Conservation (phyloP, 805 yeast species). For the Candida nitratophila region DNA sequence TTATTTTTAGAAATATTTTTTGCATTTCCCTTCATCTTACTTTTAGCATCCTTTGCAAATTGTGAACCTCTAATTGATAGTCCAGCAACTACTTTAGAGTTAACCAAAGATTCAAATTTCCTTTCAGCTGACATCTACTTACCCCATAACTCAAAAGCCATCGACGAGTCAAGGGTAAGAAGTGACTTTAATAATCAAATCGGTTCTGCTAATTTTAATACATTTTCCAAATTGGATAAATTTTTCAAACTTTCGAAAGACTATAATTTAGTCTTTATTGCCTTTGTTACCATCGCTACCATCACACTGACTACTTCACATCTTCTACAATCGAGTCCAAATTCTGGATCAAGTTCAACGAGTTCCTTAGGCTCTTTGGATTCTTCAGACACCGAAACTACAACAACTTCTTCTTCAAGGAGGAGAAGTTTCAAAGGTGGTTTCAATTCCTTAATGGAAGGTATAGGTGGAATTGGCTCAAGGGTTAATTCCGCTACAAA, state of each 20-base stretch:
- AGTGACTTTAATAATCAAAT: not conserved
- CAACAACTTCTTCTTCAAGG: not conserved
- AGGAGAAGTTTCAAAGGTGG: not conserved
- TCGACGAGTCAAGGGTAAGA: no score
- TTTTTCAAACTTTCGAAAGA: not conserved
- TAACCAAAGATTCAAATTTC: no score
- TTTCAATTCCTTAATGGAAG: conserved; percentile 4
- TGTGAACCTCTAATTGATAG: no score
- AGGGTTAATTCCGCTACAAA: conserved; percentile 3
- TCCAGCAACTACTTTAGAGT: no score
- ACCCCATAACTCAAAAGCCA: no score
- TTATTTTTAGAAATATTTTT: no score
- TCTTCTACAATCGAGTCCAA: conserved; percentile 1
- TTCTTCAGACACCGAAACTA: not conserved
- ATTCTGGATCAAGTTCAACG: not conserved
- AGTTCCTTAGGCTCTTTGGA: not conserved
- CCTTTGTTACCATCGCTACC: conserved; percentile 13
- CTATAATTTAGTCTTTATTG: conserved; percentile 13
- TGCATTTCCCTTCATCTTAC: no score
- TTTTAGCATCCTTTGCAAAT: no score
- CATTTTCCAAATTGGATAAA: not conserved
- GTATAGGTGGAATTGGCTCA: conserved; percentile 5
- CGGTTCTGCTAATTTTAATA: not conserved
- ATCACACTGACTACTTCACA: conserved; percentile 12
- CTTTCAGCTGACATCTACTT: no score